Percentiles rank a stretch among this genome's conserved stretches.
These are phyloP conservation scores for Cystobasidium ongulense DNA, from an alignment of 768 basidiomycete genomes.

Conservation along the genomic window DNA sequence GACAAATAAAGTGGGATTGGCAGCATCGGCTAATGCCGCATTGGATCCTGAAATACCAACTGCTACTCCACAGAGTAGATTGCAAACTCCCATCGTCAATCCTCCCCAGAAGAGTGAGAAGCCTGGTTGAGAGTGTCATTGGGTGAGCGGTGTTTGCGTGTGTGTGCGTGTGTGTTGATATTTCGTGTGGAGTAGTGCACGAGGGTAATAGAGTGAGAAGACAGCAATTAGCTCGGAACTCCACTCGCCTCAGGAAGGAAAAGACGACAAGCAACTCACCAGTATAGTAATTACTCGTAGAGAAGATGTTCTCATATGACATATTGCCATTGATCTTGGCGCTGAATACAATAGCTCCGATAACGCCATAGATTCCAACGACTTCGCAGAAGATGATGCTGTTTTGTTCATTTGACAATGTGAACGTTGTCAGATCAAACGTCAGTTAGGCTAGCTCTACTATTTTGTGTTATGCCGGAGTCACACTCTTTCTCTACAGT, in stretches of 20 bases:
- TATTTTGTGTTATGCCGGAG: neutral
- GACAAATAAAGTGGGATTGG: slow-evolving; percentile 88
- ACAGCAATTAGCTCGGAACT: too few relatives aligned
- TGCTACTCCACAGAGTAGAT: slow-evolving; percentile 84
- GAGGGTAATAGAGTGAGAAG: neutral
- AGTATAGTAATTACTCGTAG: slow-evolving; percentile 82
- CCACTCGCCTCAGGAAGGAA: too few relatives aligned
- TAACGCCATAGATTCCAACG: slow-evolving; percentile 95
- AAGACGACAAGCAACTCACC: slow-evolving; percentile 49
- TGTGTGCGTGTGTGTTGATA: neutral
- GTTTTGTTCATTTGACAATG: neutral
- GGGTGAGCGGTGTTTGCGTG: neutral
- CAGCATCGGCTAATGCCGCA: slow-evolving; percentile 87
- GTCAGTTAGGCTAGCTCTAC: neutral
- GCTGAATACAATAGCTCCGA: slow-evolving; percentile 82
- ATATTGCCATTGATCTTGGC: slow-evolving; percentile 55
- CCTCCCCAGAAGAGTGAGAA: slow-evolving; percentile 97
- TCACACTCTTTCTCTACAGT: neutral
- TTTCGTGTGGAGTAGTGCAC: neutral
- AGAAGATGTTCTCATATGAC: slow-evolving; percentile 68
- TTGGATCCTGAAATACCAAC: slow-evolving; percentile 94
- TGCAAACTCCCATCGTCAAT: slow-evolving; percentile 84
- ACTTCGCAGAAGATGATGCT: slow-evolving; percentile 99
- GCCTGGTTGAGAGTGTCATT: slow-evolving; percentile 49
- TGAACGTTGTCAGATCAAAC: neutral